Evolutionary conservation across 1,284 basidiomycete species (phyloP).

Genomic region (Clitocybe nebularis): DNA sequence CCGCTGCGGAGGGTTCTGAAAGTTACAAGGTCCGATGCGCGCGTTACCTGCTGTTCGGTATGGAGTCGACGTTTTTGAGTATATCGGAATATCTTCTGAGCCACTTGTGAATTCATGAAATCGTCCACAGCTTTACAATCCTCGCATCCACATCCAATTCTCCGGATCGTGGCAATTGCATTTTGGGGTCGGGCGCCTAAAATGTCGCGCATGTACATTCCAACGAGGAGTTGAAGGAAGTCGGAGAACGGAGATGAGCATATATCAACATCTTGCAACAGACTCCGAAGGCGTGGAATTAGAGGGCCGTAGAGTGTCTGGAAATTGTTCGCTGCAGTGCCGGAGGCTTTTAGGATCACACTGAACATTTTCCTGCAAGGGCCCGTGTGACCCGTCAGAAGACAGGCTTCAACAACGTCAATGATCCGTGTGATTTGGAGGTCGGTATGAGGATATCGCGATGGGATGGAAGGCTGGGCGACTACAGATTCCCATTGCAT

Average conservation of each 20-base stretch:
- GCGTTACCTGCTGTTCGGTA: conserved; percentile 15
- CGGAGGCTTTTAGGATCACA: conserved; percentile 15
- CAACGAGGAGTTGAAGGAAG: conserved; percentile 21
- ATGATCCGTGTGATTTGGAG: conserved; percentile 17
- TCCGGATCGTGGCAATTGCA: conserved; percentile 14
- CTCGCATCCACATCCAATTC: conserved; percentile 27
- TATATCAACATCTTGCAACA: conserved; percentile 16
- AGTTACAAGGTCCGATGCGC: conserved; percentile 21
- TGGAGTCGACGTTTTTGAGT: conserved; percentile 19
- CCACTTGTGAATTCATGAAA: conserved; percentile 18
- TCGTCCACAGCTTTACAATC: conserved; percentile 23
- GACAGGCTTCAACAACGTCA: conserved; percentile 18
- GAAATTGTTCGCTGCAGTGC: conserved; percentile 15
- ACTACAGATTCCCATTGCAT: conserved; percentile 15
- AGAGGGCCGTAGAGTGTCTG: conserved; percentile 20
- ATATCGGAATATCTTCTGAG: conserved; percentile 16
- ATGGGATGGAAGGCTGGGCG: conserved; percentile 3
- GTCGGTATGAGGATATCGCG: not conserved
- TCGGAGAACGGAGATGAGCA: conserved; percentile 19
- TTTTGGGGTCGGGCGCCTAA: conserved; percentile 17
- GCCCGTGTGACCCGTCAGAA: conserved; percentile 10
- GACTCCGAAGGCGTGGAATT: conserved; percentile 16
- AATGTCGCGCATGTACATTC: conserved; percentile 20
- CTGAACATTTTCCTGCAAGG: conserved; percentile 15
- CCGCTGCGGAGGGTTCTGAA: conserved; percentile 18